Evolutionary conservation across 2,329 filamentous ascomycete genomes (phyloP), one percentile per base, ranked within the genome.

Genomic region (Aspergillus quadrilineatus): DNA sequence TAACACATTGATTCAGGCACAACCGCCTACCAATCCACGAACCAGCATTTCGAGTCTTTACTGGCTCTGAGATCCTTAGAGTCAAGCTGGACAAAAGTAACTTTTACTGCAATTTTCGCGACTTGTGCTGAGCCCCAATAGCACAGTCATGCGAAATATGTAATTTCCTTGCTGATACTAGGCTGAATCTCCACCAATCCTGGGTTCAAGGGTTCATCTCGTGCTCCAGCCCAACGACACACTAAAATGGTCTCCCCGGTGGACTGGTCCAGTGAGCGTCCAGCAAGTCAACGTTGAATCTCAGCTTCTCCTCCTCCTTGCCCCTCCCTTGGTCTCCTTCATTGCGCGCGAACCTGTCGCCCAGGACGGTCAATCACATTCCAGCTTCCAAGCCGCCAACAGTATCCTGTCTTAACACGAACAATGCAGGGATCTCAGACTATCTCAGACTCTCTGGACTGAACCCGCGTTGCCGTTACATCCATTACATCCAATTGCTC

Each of bases 121-220:
- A 47, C 14, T 34, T n/a, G 15, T 14, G 26, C 39, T 42, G 17
- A 42, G 39, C 39, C 14, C 34, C 34, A 36, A 36, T 8, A 22
- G 22, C 22, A 22, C 22, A 22, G 22, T 22, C n/a, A 22, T 42
- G n/a, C 15, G 6, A n/a, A 48, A 37, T 44, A 10, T 34, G 50
- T 53, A 53, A 47, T 53, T 47, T 46, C 42, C 50, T 34, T 22
- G 42, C 37, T 47, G 30, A 41, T 37, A 10, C 50, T 53, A 53
- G 43, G 32, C 50, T 47, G 50, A 47, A 53, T 53, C 43, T 53
- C 50, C 50, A 53, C 50, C 50, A 53, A 41, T 53, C 42, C 32
- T 34, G 4, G 34, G 47, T 41, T 43, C 43, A 46, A 46, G 50
- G 50, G 50, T 53, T 53, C 50, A 47, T 53, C 43, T 53, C 50